A percentile compares a stretch with the other conserved stretches of the same genome.
Evolutionary conservation across 148 eudicot species (phyloP).

Genomic region (Vaccinium vitisidaea): DNA sequence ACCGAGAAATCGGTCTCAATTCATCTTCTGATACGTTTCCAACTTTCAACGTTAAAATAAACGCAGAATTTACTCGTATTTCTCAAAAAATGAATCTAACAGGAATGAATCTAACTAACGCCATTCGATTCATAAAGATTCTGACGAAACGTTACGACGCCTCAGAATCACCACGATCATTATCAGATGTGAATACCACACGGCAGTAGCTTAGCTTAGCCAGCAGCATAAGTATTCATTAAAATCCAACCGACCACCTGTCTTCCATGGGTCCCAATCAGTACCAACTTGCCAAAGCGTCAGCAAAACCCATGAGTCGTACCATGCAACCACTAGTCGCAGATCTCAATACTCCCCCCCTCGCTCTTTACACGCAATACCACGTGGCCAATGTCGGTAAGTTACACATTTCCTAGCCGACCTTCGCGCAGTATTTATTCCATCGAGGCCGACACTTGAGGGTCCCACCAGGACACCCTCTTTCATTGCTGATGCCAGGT

Average conservation of each 20-base stretch:
- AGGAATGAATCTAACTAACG: no score
- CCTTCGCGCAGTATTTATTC: conserved; percentile 12
- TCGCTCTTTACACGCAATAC: not conserved
- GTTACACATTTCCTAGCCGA: conserved; percentile 23
- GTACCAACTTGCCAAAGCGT: not conserved
- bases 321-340: not conserved
- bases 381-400: conserved; percentile 18
- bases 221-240: not conserved
- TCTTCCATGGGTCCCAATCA: not conserved
- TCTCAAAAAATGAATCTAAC: no score
- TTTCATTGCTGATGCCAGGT: conserved; percentile 20
- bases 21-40: not conserved
- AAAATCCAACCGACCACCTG: not conserved
- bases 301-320: not conserved
- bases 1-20: not conserved
- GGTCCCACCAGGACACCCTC: conserved; percentile 25
- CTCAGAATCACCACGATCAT: not conserved
- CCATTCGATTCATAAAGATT: not conserved
- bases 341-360: not conserved
- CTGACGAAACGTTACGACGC: not conserved
- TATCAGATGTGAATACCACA: not conserved
- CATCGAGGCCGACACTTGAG: conserved; percentile 24
- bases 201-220: not conserved
- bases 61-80: no score
- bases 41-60: not conserved